phyloP scores from a whole-genome alignment of 169 alveolate genomes.

The Eimeria praecox region DNA sequence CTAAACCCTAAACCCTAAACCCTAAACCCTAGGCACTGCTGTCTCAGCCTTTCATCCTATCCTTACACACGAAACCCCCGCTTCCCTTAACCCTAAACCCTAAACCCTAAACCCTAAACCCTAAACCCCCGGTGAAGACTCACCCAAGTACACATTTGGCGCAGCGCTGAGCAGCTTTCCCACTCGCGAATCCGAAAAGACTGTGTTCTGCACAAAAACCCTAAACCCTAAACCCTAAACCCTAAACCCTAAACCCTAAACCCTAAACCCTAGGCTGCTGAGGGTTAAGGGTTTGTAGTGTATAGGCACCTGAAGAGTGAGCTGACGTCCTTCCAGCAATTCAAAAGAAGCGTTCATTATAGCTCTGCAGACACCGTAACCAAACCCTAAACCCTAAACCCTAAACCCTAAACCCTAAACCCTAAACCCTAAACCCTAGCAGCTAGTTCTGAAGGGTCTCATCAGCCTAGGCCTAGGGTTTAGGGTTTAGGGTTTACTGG shows the following conservation, averaged over 20 bases:
- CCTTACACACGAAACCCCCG: no score
- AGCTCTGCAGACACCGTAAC: slow-evolving; percentile 17
- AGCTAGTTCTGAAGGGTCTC: not conserved
- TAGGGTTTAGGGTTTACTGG: slow-evolving; percentile 2
- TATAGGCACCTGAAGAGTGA: slow-evolving; percentile 12
- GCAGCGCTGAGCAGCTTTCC: slow-evolving; percentile 64
- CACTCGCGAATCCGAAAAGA: slow-evolving; percentile 48
- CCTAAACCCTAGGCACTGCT: slow-evolving; percentile 2
- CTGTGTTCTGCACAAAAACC: slow-evolving; percentile 43
- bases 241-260: not conserved
- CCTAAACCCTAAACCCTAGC: slow-evolving; percentile 21
- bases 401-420: no score
- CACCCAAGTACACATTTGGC: slow-evolving; percentile 67
- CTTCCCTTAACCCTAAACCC: not conserved
- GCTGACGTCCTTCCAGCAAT: slow-evolving; percentile 20
- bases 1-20: not conserved
- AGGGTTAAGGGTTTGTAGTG: slow-evolving; percentile 30
- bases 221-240: slow-evolving; percentile 7
- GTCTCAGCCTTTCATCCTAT: no score
- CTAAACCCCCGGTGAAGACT: not conserved
- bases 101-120: slow-evolving; percentile 27
- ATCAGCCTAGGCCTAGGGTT: not conserved
- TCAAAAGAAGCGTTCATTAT: slow-evolving; percentile 32
- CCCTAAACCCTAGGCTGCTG: not conserved
- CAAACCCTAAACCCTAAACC: slow-evolving; percentile 20